A percentile compares a stretch with the other conserved stretches of the same genome.
phyloP scores from a whole-genome alignment of 805 yeast genomes.

The Pichia paraexigua region DNA sequence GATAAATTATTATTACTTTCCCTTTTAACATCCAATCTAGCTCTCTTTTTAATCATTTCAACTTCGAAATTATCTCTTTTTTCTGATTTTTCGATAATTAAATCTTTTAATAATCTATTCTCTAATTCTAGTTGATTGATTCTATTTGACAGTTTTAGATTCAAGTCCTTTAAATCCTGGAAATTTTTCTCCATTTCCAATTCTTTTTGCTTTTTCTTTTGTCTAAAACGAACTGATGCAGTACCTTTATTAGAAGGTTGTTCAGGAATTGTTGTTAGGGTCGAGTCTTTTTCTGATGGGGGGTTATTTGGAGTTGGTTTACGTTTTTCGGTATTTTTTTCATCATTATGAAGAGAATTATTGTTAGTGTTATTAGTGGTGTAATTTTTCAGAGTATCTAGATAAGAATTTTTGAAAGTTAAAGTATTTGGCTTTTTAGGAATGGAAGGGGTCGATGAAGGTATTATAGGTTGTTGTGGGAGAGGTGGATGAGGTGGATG shows the following conservation, averaged over 20 bases:
- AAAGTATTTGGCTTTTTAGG: neutral
- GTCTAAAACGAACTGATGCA: slow-evolving; percentile 88
- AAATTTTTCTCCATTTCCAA: slow-evolving; percentile 80
- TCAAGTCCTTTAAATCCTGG: slow-evolving; percentile 61
- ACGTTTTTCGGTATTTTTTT: too few species aligned
- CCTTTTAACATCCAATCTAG: slow-evolving; percentile 26
- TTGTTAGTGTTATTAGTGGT: neutral
- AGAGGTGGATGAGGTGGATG: neutral
- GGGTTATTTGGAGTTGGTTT: neutral
- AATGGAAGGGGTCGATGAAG: neutral
- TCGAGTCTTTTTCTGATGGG: neutral
- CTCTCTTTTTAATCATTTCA: slow-evolving; percentile 43
- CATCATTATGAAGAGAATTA: neutral
- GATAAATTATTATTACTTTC: slow-evolving; percentile 2
- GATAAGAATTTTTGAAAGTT: slow-evolving; percentile 8
- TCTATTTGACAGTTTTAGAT: slow-evolving; percentile 58
- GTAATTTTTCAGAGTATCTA: slow-evolving; percentile 4
- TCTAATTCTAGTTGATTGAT: slow-evolving; percentile 89
- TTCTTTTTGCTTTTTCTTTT: slow-evolving; percentile 86
- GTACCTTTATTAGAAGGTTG: slow-evolving; percentile 22
- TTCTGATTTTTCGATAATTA: slow-evolving; percentile 75
- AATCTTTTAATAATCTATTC: slow-evolving; percentile 71
- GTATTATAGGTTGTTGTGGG: neutral
- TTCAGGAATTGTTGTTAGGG: neutral
- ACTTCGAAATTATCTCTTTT: slow-evolving; percentile 45